Evolutionary conservation across 768 basidiomycete species (phyloP).

Genomic region (Omphalotus guepiniiformis): DNA sequence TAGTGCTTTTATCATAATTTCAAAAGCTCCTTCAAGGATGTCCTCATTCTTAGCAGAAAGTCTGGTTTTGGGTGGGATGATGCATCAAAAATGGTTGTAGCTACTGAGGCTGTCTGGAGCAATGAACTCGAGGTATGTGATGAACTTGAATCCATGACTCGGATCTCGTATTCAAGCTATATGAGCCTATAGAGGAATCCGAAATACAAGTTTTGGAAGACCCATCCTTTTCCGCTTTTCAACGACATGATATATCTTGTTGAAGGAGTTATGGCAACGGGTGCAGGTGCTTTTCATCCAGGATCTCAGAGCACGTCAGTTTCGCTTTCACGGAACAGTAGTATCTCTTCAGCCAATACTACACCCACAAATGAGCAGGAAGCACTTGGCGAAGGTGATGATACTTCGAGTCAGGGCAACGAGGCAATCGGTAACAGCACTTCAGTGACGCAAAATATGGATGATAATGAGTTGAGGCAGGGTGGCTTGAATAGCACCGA

Average conservation of each 20-base stretch:
- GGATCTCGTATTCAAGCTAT: background rate
- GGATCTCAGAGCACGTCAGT: background rate
- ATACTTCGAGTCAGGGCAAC: background rate
- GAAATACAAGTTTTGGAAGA: background rate
- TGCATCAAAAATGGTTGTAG: background rate
- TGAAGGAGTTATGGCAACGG: conserved; percentile 7
- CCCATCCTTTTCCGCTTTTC: background rate
- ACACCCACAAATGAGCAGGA: background rate
- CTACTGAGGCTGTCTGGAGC: background rate
- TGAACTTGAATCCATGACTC: background rate
- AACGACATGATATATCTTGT: conserved; percentile 6
- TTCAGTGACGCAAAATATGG: background rate
- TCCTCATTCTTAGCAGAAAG: too few relatives aligned
- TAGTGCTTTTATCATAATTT: too few relatives aligned
- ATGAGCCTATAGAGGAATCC: background rate
- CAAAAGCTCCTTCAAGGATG: too few relatives aligned
- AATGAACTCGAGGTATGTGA: background rate
- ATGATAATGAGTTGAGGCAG: background rate
- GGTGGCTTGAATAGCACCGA: background rate
- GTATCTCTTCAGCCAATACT: background rate
- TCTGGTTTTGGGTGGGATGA: background rate
- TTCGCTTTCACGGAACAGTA: too few relatives aligned
- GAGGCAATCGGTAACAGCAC: background rate
- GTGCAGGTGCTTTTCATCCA: conserved; percentile 8
- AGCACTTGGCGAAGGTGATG: background rate